Evolutionary conservation across 768 basidiomycete species (phyloP).

Genomic region (Amanita rubescens): DNA sequence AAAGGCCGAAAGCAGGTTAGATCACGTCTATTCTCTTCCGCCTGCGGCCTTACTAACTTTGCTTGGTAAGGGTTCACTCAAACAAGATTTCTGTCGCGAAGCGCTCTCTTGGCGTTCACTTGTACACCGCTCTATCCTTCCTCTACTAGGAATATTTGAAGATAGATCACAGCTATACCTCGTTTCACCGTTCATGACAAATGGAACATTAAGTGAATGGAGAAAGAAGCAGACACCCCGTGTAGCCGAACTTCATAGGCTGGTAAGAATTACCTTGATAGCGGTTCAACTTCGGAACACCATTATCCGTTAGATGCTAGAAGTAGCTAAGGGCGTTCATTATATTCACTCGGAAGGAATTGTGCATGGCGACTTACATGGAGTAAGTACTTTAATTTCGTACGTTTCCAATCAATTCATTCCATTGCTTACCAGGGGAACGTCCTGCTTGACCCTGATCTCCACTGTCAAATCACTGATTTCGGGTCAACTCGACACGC

Average conservation of each 20-base stretch:
- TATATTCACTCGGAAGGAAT: conserved; percentile 3
- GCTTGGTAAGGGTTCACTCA: too few species aligned
- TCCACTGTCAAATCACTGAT: too few species aligned
- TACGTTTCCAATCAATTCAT: too few species aligned
- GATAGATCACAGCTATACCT: not conserved
- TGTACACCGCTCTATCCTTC: too few species aligned
- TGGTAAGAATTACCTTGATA: not conserved
- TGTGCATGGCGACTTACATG: not conserved
- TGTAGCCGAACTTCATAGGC: not conserved
- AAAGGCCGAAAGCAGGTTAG: too few species aligned
- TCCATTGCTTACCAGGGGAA: too few species aligned
- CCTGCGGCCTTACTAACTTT: too few species aligned
- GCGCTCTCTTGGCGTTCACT: too few species aligned
- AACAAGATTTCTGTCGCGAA: too few species aligned
- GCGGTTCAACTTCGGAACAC: not conserved
- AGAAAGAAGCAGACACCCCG: not conserved
- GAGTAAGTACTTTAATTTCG: not conserved
- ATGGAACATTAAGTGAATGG: not conserved
- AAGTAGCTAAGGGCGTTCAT: not conserved
- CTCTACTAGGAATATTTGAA: not conserved
- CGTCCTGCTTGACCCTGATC: too few species aligned
- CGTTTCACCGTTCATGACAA: conserved; percentile 1
- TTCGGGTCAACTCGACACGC: too few species aligned
- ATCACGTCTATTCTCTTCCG: too few species aligned
- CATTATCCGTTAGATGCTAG: not conserved